Evolutionary conservation across 768 basidiomycete species (phyloP), one percentile per base, ranked within the genome.

Genomic region (Dendrothele bispora): DNA sequence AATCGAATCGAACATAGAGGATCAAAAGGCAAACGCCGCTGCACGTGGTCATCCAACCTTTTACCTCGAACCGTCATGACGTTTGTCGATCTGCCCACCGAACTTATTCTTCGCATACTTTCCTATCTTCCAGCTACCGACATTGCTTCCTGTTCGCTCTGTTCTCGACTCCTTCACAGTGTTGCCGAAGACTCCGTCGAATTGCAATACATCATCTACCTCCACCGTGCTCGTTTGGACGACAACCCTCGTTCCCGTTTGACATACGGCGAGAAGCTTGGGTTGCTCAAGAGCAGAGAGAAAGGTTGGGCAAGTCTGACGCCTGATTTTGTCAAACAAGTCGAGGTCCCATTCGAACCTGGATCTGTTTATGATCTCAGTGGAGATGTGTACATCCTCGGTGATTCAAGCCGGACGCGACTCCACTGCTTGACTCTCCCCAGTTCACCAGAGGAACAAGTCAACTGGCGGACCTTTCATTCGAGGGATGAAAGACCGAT

Each of bases 281-380:
- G 51, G 3, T 44, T 52, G 8, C 57, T 74, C 1, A 55, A 48
- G 34, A 46, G 47, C 2, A 52, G 59, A 2, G 65, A 70, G 35
- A 49, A 56, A 1, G 63, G 68, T 0, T 77, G 73, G 73, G 21
- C 49, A 3, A 44, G 51, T 7, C 47, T 66, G 7, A 28, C 49
- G 14, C 52, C 65, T 2, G 51, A 55, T 5, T 72, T 67, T 41
- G 52, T 53, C 2, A 56, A 45, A 26, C 50, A 45, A 0, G 53
- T 73, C 12, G 50, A 56, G 1, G 62, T 71, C 10, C 46, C 49
- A 2, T 63, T 68, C 38, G 34, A 35, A 1, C 57, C 67, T 0
- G 68, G 62, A 3, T 69, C 71, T 5, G 71, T 77, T 25, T 75
- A 74, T 41, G 74, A 77, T 46, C 61, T 77, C 11, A 65, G 66